phyloP scores from a whole-genome alignment of 768 basidiomycete species.

The Pleurotus tuoliensis region DNA sequence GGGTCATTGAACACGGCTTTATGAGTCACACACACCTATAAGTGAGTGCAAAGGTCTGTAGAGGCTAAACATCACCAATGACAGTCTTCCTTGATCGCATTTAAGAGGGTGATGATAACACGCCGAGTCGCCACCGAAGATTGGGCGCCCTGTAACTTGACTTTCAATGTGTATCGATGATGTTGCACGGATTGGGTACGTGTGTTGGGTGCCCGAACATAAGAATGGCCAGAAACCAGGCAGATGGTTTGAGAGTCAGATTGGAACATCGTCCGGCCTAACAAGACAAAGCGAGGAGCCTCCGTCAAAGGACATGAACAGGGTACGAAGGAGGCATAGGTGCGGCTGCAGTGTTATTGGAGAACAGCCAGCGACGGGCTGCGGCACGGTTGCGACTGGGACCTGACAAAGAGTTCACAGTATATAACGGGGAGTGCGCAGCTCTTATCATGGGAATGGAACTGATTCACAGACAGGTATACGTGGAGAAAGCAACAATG shows the following conservation, averaged over 20 bases:
- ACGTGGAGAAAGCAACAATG: not conserved
- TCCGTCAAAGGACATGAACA: no score
- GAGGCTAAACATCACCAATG: not conserved
- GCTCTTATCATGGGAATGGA: no score
- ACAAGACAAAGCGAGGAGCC: not conserved
- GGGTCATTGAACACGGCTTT: not conserved
- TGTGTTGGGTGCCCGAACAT: constrained; percentile 13
- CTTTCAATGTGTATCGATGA: not conserved
- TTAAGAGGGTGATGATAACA: no score
- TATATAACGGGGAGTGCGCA: no score
- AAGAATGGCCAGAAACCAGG: constrained; percentile 23
- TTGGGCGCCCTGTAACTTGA: not conserved
- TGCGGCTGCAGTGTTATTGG: no score
- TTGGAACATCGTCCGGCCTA: not conserved
- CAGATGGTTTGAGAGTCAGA: not conserved
- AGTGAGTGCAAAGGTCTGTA: not conserved
- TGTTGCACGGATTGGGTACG: not conserved
- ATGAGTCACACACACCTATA: not conserved
- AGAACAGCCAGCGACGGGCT: no score
- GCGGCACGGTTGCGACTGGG: constrained; percentile 17
- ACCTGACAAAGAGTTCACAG: constrained; percentile 2
- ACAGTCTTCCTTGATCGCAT: not conserved
- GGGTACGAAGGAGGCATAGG: no score
- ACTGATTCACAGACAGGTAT: not conserved
- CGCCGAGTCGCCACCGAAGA: not conserved